Percentiles rank a stretch among this genome's conserved stretches.
phyloP scores from a whole-genome alignment of 495 filamentous ascomycete species.

The Aspergillus avenaceus region DNA sequence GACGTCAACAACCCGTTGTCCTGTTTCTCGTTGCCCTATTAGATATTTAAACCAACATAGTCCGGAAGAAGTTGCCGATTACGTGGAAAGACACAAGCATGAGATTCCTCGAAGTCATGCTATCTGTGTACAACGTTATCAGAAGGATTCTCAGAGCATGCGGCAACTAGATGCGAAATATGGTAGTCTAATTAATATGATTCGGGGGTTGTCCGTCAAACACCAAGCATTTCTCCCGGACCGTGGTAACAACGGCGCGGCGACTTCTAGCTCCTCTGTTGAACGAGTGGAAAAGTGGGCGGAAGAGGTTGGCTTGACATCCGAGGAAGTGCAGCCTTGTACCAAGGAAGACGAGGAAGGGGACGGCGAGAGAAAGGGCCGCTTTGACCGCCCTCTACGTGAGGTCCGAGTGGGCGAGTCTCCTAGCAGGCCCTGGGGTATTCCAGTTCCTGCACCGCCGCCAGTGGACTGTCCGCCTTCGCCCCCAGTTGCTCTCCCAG shows the following conservation, averaged over 20 bases:
- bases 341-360: constrained; percentile 34
- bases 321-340: constrained; percentile 18
- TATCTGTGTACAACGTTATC: constrained; percentile 82
- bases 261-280: constrained; percentile 37
- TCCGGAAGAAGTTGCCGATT: constrained; percentile 83
- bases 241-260: constrained; percentile 43
- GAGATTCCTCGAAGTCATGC: constrained; percentile 87
- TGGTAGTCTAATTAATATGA: constrained; percentile 84
- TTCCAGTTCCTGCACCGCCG: constrained; percentile 53
- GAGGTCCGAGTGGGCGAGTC: constrained; percentile 86
- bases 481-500: constrained; percentile 18
- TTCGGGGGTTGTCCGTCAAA: constrained; percentile 75
- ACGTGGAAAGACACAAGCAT: constrained; percentile 89
- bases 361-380: constrained; percentile 40
- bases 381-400: constrained; percentile 76
- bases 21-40: constrained; percentile 83
- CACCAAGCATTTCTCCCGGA: constrained; percentile 76
- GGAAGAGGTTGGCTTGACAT: constrained; percentile 54
- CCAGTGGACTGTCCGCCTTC: constrained; percentile 26
- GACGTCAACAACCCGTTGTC: constrained; percentile 61
- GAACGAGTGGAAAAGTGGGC: constrained; percentile 79
- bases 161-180: constrained; percentile 87
- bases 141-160: constrained; percentile 76
- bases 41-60: constrained; percentile 84
- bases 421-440: constrained; percentile 87